A percentile compares a stretch with the other conserved stretches of the same genome.
These are phyloP conservation scores for Ophiostoma triangulosporum DNA, from an alignment of 2,329 filamentous ascomycete genomes.

Conservation along the genomic window DNA sequence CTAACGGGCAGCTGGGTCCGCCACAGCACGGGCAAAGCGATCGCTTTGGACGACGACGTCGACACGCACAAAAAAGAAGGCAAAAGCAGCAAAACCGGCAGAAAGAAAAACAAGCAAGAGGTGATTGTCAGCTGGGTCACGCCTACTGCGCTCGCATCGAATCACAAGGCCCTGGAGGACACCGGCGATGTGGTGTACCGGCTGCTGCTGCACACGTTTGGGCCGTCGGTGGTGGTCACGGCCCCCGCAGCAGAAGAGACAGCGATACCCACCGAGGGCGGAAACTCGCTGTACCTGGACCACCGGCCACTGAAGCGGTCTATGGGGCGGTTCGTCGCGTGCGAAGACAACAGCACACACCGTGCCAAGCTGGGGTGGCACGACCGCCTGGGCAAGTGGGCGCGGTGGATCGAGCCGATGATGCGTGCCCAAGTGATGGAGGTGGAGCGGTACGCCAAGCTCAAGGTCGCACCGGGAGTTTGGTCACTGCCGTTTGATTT, in stretches of 20 bases:
- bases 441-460: background rate
- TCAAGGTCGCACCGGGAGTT: background rate
- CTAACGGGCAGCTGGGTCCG: constrained; percentile 27
- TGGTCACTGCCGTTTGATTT: constrained; percentile 4
- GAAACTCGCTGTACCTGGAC: constrained; percentile 14
- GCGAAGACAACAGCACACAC: constrained; percentile 18
- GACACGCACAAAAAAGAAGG: constrained; percentile 8
- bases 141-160: background rate
- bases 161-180: constrained; percentile 20
- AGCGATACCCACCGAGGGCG: background rate
- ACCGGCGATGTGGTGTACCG: constrained; percentile 31
- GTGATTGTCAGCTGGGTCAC: constrained; percentile 11
- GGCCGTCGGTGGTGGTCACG: constrained; percentile 8
- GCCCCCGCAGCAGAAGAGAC: background rate
- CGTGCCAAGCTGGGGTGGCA: constrained; percentile 24
- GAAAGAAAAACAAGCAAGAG: constrained; percentile 10
- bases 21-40: background rate
- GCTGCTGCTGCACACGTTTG: constrained; percentile 26
- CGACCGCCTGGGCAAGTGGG: constrained; percentile 16
- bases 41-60: constrained; percentile 17
- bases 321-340: constrained; percentile 20
- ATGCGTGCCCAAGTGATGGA: background rate
- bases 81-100: background rate
- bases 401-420: constrained; percentile 12
- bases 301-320: constrained; percentile 1